Conservation (phyloP, 305 asterid genomes). For the Ilex paraguariensis region DNA sequence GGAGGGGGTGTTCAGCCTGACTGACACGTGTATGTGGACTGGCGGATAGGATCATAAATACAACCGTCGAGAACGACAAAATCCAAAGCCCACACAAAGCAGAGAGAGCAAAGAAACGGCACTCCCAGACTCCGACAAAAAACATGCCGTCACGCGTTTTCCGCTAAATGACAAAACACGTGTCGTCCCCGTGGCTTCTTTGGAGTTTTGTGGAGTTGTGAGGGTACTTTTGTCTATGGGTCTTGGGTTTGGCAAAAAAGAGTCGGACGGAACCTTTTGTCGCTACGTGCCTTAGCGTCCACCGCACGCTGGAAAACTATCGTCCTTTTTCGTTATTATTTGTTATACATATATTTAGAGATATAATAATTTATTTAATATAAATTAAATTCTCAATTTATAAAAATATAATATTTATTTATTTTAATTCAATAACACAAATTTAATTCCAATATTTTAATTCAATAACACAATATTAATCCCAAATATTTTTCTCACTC, state of each 20-base stretch:
- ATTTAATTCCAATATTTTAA: too few relatives aligned
- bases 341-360: too few relatives aligned
- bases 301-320: slow-evolving; percentile 31
- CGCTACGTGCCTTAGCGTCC: slow-evolving; percentile 53
- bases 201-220: slow-evolving; percentile 6
- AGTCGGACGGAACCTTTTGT: slow-evolving; percentile 11
- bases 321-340: too few relatives aligned
- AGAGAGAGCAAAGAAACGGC: slow-evolving; percentile 9
- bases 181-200: slow-evolving; percentile 20
- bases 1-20: neutral
- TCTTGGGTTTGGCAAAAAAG: neutral
- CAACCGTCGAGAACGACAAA: slow-evolving; percentile 35
- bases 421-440: too few relatives aligned
- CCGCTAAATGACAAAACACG: slow-evolving; percentile 45
- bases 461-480: too few relatives aligned
- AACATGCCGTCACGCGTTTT: slow-evolving; percentile 55
- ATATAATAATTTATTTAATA: neutral
- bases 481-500: too few relatives aligned
- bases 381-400: slow-evolving; percentile 6
- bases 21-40: slow-evolving; percentile 39
- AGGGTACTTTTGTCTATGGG: slow-evolving; percentile 25
- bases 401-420: neutral
- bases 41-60: neutral
- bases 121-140: slow-evolving; percentile 45
- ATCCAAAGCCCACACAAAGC: slow-evolving; percentile 22